These are phyloP conservation scores for Phytophthora pinifolia DNA, from an alignment of 352 stramenopile species.

Conservation along the genomic window DNA sequence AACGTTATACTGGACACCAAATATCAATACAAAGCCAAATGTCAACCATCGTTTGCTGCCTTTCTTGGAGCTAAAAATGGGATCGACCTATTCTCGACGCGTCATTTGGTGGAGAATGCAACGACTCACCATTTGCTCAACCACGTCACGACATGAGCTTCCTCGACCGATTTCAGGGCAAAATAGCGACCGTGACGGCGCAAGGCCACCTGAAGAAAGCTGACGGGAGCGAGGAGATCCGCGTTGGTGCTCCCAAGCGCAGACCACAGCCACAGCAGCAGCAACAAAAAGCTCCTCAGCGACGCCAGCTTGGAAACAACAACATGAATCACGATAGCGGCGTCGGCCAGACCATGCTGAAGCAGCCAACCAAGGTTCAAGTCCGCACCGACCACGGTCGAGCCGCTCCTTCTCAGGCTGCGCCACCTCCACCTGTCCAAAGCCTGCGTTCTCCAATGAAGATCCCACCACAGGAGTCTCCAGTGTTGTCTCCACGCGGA, in stretches of 20 bases:
- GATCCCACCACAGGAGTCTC: conserved; percentile 1
- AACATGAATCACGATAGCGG: conserved; percentile 17
- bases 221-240: conserved; percentile 81
- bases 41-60: too few species aligned
- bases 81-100: too few species aligned
- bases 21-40: too few species aligned
- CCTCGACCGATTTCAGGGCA: conserved; percentile 79
- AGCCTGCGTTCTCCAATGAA: conserved; percentile 14
- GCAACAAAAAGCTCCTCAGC: conserved; percentile 9
- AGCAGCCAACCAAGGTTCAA: conserved; percentile 22
- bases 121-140: too few species aligned
- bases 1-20: too few species aligned
- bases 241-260: conserved; percentile 64
- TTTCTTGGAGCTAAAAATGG: too few species aligned
- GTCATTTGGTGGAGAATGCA: too few species aligned
- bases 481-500: conserved; percentile 15
- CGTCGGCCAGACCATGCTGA: conserved; percentile 19
- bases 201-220: conserved; percentile 78
- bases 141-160: conserved; percentile 61
- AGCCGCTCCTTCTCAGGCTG: conserved; percentile 1
- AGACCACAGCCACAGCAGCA: conserved; percentile 28
- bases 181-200: conserved; percentile 81
- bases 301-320: conserved; percentile 16
- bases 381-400: conserved; percentile 7
- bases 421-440: conserved; percentile 13